Evolutionary conservation across 306 rosid genomes (phyloP).

Genomic region (Prunus dulcis): DNA sequence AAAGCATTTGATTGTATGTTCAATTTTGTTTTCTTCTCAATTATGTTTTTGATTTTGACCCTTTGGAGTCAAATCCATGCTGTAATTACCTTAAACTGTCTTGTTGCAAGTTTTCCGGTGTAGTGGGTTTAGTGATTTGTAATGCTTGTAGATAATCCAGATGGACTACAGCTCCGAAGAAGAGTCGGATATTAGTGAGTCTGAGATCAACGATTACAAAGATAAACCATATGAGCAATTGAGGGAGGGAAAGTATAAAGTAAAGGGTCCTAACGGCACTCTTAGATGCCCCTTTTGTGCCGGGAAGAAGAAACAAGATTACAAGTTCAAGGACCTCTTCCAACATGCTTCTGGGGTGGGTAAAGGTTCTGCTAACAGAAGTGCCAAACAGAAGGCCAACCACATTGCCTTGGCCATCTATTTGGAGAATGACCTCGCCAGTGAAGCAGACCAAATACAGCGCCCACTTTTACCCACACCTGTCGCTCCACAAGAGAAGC

Average conservation of each 20-base stretch:
- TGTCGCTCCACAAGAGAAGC: constrained; percentile 33
- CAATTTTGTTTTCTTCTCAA: background rate
- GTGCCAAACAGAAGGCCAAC: constrained; percentile 70
- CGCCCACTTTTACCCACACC: constrained; percentile 36
- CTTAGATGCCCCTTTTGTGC: constrained; percentile 93
- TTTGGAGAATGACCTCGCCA: constrained; percentile 61
- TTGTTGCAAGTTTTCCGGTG: background rate
- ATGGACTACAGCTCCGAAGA: constrained; percentile 81
- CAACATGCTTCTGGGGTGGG: constrained; percentile 95
- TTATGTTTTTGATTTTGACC: background rate
- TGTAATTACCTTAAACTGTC: background rate
- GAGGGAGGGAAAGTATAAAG: constrained; percentile 55
- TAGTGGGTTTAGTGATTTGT: background rate
- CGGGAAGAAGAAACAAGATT: constrained; percentile 94
- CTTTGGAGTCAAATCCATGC: background rate
- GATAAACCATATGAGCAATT: constrained; percentile 78
- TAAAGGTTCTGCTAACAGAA: constrained; percentile 92
- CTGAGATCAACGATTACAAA: constrained; percentile 68
- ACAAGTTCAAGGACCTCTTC: constrained; percentile 72
- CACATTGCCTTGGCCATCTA: constrained; percentile 87
- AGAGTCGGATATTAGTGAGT: constrained; percentile 86
- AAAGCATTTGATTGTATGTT: background rate
- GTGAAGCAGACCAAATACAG: constrained; percentile 48
- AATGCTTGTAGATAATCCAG: background rate
- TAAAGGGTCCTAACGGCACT: constrained; percentile 59